Evolutionary conservation across 441 rosid species (phyloP), one percentile per base, ranked within the genome.

Genomic region (Populus hybrid): DNA sequence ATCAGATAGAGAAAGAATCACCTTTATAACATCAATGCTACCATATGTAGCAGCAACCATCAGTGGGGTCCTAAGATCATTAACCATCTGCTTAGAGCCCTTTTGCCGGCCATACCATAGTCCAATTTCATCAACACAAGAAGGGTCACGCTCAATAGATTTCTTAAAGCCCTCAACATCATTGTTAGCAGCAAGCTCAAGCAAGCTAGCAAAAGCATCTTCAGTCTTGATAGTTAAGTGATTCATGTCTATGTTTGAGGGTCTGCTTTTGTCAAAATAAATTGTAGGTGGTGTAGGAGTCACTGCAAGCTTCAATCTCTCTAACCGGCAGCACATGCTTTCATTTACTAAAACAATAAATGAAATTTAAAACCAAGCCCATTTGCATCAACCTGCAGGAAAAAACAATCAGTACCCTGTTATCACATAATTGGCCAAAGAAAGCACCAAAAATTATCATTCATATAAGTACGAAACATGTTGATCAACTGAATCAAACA

Each of bases 131-230:
- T 82, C 78, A 66, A 87, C 75, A 71, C 80, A 71, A 30, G 85
- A 69, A 28, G 79, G 85, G 20, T 79, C 77, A 70, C 76, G 63
- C 63, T 79, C 77, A 24, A 76, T 71, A 35, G 82, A 83, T 30
- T 28, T 40, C 80, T 84, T 84, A 66, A 89, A 87, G 2, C 86
- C 89, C 32, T 75, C 86, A 30, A 85, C 83, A 61, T 93, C 70
- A 82, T 93, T 87, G 54, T 88, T 87, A 66, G 97, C 92, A 11
- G 94, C 93, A 32, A 89, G 84, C 77, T 93, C 97, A 69, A 93
- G 96, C 72, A 93, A 81, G 82, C 83, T 82, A 3, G 88, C 73
- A 57, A 81, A 21, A 84, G 84, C 59, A 87, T 91, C 80, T 34
- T 83, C 85, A 38, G 77, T 76, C 23, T 79, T 80, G 71, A 81